These are phyloP conservation scores for Globisporangium iwayamae DNA, from an alignment of 352 stramenopile species.

Conservation along the genomic window DNA sequence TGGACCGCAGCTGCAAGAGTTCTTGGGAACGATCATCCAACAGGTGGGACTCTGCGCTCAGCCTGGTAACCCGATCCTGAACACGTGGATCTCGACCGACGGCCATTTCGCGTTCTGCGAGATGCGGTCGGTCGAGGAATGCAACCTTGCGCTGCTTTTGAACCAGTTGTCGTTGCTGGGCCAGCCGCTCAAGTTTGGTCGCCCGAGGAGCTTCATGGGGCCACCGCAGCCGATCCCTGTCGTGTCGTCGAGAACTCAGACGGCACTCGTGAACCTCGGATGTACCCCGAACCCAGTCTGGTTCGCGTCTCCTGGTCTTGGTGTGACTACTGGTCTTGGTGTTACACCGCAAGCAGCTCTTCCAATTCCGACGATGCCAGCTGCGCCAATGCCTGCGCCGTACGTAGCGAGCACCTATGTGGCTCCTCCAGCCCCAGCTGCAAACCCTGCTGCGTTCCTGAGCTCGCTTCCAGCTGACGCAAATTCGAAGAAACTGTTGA, in stretches of 20 bases:
- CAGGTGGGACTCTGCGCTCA: slow-evolving; percentile 77
- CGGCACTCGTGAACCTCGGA: slow-evolving; percentile 73
- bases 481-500: slow-evolving; percentile 53
- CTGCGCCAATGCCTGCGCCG: neutral
- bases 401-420: neutral
- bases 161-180: slow-evolving; percentile 79
- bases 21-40: slow-evolving; percentile 84
- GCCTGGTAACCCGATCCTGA: slow-evolving; percentile 78
- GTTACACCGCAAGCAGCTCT: slow-evolving; percentile 13
- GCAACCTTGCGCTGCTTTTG: slow-evolving; percentile 78
- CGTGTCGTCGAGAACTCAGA: slow-evolving; percentile 67
- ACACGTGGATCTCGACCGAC: slow-evolving; percentile 84
- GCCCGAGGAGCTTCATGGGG: slow-evolving; percentile 78
- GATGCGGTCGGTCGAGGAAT: slow-evolving; percentile 85
- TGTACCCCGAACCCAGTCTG: slow-evolving; percentile 78
- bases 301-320: slow-evolving; percentile 47
- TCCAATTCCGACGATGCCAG: neutral
- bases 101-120: slow-evolving; percentile 87
- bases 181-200: slow-evolving; percentile 84
- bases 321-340: slow-evolving; percentile 9
- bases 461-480: slow-evolving; percentile 8
- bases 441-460: slow-evolving; percentile 4
- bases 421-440: neutral
- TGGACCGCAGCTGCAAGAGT: slow-evolving; percentile 81
- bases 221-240: slow-evolving; percentile 74